Evolutionary conservation across 2,329 filamentous ascomycete species (phyloP), one percentile per base, ranked within the genome.

Genomic region (Pseudocercospora fijiensis): DNA sequence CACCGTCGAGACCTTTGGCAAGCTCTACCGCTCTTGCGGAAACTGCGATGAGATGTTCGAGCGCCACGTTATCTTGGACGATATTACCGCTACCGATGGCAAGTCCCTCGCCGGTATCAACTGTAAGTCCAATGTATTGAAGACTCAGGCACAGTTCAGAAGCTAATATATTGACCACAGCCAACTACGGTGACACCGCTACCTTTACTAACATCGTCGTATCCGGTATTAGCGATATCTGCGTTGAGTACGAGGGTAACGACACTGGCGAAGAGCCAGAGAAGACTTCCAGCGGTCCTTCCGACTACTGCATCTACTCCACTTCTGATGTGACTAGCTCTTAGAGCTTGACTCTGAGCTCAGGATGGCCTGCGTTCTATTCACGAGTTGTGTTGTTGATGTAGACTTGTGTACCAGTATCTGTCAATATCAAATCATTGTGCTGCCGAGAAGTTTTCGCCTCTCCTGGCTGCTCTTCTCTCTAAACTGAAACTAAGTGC

Each of bases 1-100:
- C 71, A 78, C 76, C 58, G 78, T 78, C 60, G 76, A 76, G 62
- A 73, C 76, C 65, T 79, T 79, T 47, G 82, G 82, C 53, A 84
- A 84, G 68, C 72, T 84, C 13, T 80, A 80, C 62, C 79, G 82
- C 57, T 80, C 77, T 63, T 84, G 82, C 70, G 82, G 82, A 55
- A 84, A 84, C 76, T 82, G 79, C 71, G 74, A 74, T 13, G 73
- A 66, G 43, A 75, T 77, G 58, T 76, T 77, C 61, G 73, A 76
- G 37, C 78, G 81, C 63, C 75, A 78, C 67, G 76, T 82, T 60
- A 74, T 81, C 63, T 76, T 84, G 61, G 74, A 80, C 70, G 78
- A 79, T 69, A 74, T 81, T 64, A 76, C 76, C 49, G 77, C 78
- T 65, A 73, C 75, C 53, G 74, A 78, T 61, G 82, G 82, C 60